phyloP scores from a whole-genome alignment of 2,329 filamentous ascomycete genomes.

The Sphaceloma murrayae region DNA sequence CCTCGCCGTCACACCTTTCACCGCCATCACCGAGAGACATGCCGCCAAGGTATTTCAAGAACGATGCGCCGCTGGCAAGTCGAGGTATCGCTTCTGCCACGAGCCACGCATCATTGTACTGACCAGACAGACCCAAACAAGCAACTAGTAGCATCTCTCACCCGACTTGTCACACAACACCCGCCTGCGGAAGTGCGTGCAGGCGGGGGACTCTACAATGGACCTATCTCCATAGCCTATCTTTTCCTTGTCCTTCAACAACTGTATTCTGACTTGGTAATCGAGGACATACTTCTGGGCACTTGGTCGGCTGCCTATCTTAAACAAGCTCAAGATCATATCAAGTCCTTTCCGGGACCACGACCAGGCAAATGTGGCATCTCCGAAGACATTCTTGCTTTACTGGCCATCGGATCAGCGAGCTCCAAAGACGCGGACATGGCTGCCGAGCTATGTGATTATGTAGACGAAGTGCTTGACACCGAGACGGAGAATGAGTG shows the following conservation, averaged over 20 bases:
- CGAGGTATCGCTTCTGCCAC: conserved; percentile 23
- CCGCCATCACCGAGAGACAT: too few relatives aligned
- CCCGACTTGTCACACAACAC: conserved; percentile 39
- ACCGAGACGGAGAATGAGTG: conserved; percentile 49
- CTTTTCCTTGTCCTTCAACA: conserved; percentile 42
- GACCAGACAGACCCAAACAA: conserved; percentile 36
- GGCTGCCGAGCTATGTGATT: conserved; percentile 42
- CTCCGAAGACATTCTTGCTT: conserved; percentile 42
- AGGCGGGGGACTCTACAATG: conserved; percentile 42
- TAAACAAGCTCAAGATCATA: conserved; percentile 41
- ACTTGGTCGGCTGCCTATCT: conserved; percentile 44
- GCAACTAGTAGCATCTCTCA: conserved; percentile 42
- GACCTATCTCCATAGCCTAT: conserved; percentile 41
- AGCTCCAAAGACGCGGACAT: conserved; percentile 42
- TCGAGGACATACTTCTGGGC: conserved; percentile 39
- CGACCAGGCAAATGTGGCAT: conserved; percentile 39
- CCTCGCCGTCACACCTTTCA: background rate
- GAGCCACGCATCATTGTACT: conserved; percentile 1
- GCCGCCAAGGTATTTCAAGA: conserved; percentile 33
- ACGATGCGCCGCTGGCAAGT: conserved; percentile 30
- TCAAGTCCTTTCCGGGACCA: conserved; percentile 41
- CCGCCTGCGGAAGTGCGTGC: conserved; percentile 39
- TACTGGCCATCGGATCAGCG: conserved; percentile 42
- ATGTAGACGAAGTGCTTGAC: conserved; percentile 39
- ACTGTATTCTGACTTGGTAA: conserved; percentile 39